These are phyloP conservation scores for Leccinum huronense DNA, from an alignment of 1,284 basidiomycete species.

Conservation along the genomic window DNA sequence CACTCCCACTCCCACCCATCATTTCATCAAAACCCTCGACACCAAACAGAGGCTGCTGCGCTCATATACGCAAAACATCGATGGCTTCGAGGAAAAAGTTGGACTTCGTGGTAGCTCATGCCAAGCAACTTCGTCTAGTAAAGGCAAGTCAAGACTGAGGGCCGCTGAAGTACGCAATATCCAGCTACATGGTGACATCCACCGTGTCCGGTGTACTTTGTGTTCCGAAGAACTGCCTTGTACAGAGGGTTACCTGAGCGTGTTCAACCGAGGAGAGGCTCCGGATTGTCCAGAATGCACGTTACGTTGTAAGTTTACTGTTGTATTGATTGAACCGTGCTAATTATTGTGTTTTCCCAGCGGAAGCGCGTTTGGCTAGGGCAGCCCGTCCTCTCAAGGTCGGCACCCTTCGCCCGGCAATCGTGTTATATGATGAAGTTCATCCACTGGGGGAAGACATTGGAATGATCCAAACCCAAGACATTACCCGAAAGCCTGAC, in stretches of 20 bases:
- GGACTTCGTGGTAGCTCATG: constrained; percentile 70
- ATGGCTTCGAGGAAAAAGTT: constrained; percentile 82
- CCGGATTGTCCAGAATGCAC: constrained; percentile 84
- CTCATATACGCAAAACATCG: constrained; percentile 95
- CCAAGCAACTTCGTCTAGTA: constrained; percentile 49
- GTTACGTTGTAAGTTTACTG: constrained; percentile 60
- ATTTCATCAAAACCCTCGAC: constrained; percentile 84
- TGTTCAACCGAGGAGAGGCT: constrained; percentile 67
- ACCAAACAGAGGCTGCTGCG: constrained; percentile 81
- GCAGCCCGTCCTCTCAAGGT: constrained; percentile 75
- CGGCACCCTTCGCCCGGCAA: constrained; percentile 81
- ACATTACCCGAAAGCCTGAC: constrained; percentile 79
- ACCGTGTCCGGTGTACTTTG: constrained; percentile 79
- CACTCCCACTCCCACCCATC: constrained; percentile 83
- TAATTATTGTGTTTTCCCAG: constrained; percentile 40
- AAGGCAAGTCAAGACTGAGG: constrained; percentile 63
- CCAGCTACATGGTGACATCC: constrained; percentile 90
- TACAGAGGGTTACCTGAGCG: constrained; percentile 53
- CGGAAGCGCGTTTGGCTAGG: constrained; percentile 72
- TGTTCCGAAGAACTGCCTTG: constrained; percentile 79
- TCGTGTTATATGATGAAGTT: constrained; percentile 88
- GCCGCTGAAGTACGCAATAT: constrained; percentile 77
- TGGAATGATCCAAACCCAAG: constrained; percentile 69
- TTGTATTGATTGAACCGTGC: constrained; percentile 1
- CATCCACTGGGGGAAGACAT: constrained; percentile 89